Percentiles rank a stretch among this genome's conserved stretches.
These are phyloP conservation scores for Russula sp. DNA, from an alignment of 768 basidiomycete species.

Conservation along the genomic window DNA sequence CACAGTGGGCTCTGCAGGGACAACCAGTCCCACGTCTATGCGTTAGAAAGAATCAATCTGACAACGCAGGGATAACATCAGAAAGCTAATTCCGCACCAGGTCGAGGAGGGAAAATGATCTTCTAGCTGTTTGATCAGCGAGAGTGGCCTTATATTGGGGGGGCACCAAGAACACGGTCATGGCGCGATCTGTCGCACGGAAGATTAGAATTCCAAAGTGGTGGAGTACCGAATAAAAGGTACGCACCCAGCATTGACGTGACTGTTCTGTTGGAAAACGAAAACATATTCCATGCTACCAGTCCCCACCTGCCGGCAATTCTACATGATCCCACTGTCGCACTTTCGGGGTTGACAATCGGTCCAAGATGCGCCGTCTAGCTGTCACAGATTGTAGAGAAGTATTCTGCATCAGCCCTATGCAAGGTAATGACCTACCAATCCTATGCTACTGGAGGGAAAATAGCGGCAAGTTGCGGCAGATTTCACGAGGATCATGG, in stretches of 20 bases:
- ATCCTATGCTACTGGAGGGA: neutral
- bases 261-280: neutral
- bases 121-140: slow-evolving; percentile 16
- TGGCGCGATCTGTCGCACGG: slow-evolving; percentile 12
- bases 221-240: neutral
- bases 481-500: slow-evolving; percentile 1
- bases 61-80: neutral
- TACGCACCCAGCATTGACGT: neutral
- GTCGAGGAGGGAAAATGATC: slow-evolving; percentile 8
- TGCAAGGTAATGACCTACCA: neutral
- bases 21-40: neutral
- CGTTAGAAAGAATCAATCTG: neutral
- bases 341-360: slow-evolving; percentile 3
- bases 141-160: slow-evolving; percentile 10
- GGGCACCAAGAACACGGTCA: slow-evolving; percentile 13
- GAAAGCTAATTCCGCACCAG: slow-evolving; percentile 2
- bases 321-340: neutral
- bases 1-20: neutral
- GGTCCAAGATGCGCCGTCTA: slow-evolving; percentile 4
- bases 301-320: neutral
- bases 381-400: slow-evolving; percentile 6
- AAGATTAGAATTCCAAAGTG: slow-evolving; percentile 11
- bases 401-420: neutral
- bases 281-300: neutral
- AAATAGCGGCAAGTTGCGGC: slow-evolving; percentile 4